Evolutionary conservation across 345 rosid species (phyloP).

Genomic region (Physaria fendleri): DNA sequence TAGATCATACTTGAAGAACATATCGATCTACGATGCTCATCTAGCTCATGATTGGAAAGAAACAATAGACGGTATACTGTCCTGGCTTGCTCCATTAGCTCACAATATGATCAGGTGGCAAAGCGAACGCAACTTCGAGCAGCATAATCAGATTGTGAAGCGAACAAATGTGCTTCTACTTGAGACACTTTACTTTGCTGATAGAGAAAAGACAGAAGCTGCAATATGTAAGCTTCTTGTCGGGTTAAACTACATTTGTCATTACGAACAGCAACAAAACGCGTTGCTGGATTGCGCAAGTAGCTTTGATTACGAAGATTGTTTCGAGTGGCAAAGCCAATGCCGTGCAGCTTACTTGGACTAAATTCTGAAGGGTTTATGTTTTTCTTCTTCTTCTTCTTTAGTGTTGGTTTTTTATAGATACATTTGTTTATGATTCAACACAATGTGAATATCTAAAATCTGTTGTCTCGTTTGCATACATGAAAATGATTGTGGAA

Average conservation of each 20-base stretch:
- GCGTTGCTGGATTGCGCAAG: conserved; percentile 85
- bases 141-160: conserved; percentile 66
- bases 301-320: conserved; percentile 93
- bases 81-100: conserved; percentile 90
- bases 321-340: conserved; percentile 86
- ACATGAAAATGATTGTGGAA: background rate
- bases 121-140: conserved; percentile 89
- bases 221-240: conserved; percentile 78
- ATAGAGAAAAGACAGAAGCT: conserved; percentile 73
- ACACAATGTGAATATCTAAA: conserved; percentile 25
- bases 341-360: conserved; percentile 31
- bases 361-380: background rate
- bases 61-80: conserved; percentile 55
- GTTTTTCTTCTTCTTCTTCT: background rate
- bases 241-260: conserved; percentile 91
- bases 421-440: conserved; percentile 22
- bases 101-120: conserved; percentile 97
- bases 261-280: conserved; percentile 83
- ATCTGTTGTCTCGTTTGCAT: conserved; percentile 8
- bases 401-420: conserved; percentile 23
- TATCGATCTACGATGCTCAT: conserved; percentile 90
- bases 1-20: conserved; percentile 62
- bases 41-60: conserved; percentile 96
- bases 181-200: conserved; percentile 85
- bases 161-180: conserved; percentile 78